phyloP scores from a whole-genome alignment of 2,329 filamentous ascomycete species.

The Aspergillus calidoustus region DNA sequence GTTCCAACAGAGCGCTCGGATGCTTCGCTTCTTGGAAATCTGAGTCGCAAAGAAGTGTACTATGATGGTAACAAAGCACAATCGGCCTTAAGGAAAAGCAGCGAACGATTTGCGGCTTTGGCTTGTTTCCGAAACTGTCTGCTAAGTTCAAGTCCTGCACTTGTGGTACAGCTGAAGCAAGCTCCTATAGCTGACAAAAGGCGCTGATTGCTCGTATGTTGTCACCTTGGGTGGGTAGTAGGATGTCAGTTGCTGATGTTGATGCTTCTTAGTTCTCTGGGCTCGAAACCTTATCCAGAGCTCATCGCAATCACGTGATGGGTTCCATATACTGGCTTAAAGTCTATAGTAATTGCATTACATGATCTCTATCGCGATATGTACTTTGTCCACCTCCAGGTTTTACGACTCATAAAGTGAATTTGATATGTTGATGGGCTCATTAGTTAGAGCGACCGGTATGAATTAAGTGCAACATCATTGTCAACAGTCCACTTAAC shows the following conservation, averaged over 20 bases:
- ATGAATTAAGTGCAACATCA: slow-evolving; percentile 6
- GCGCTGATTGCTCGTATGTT: not conserved
- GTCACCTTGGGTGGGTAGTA: not conserved
- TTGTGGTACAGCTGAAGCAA: not conserved
- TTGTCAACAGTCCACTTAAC: slow-evolving; percentile 23
- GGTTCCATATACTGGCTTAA: not conserved
- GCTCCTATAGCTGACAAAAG: not conserved
- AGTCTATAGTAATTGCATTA: too few species aligned
- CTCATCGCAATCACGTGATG: slow-evolving; percentile 7
- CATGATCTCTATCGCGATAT: not conserved
- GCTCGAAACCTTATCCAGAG: slow-evolving; percentile 4
- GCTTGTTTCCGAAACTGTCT: not conserved
- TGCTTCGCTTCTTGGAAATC: not conserved
- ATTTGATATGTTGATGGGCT: not conserved
- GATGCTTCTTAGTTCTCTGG: slow-evolving; percentile 8
- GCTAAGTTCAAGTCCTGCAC: too few species aligned
- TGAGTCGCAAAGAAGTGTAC: not conserved
- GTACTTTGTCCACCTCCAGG: not conserved
- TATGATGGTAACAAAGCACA: not conserved
- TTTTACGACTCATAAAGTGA: not conserved
- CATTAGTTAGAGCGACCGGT: not conserved
- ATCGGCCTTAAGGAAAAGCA: not conserved
- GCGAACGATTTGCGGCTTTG: not conserved
- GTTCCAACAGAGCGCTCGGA: not conserved
- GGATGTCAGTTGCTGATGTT: slow-evolving; percentile 2